Conservation (phyloP, 768 basidiomycete species). For the Lactifluus volemus region DNA sequence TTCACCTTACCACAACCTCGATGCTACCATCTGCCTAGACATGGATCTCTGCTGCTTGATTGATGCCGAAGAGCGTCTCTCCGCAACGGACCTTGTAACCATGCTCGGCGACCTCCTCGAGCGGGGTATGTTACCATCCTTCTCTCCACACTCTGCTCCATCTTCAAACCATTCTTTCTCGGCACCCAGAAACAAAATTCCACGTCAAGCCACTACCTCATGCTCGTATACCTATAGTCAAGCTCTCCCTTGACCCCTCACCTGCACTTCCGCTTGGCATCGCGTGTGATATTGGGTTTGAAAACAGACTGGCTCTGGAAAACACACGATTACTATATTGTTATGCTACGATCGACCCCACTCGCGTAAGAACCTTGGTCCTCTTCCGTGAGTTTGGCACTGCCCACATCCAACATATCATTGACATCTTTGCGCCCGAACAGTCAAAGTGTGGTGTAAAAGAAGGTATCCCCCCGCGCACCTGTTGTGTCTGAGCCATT, state of each 20-base stretch:
- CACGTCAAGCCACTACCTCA: constrained; percentile 93
- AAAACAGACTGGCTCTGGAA: constrained; percentile 93
- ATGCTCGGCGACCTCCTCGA: constrained; percentile 90
- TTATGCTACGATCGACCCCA: constrained; percentile 95
- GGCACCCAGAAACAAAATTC: constrained; percentile 76
- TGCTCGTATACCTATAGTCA: constrained; percentile 98
- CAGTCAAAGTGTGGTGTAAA: constrained; percentile 99
- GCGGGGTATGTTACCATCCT: constrained; percentile 51
- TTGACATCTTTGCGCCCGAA: background rate
- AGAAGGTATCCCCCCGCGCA: constrained; percentile 45
- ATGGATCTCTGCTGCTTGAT: constrained; percentile 99
- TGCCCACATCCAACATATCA: constrained; percentile 11
- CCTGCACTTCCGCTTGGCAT: constrained; percentile 78
- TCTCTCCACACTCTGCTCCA: background rate
- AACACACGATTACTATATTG: constrained; percentile 95
- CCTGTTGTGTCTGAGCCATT: constrained; percentile 15
- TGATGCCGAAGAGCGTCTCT: constrained; percentile 70
- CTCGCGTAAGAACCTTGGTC: constrained; percentile 87
- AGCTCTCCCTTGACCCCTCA: constrained; percentile 85
- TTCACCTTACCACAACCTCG: background rate
- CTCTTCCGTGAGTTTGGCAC: constrained; percentile 74
- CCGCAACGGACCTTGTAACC: constrained; percentile 85
- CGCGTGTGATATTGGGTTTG: constrained; percentile 97
- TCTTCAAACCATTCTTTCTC: constrained; percentile 13
- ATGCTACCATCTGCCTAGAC: constrained; percentile 39